Evolutionary conservation across 345 rosid species (phyloP), one percentile per base, ranked within the genome.

Genomic region (Erucastrum elatum): DNA sequence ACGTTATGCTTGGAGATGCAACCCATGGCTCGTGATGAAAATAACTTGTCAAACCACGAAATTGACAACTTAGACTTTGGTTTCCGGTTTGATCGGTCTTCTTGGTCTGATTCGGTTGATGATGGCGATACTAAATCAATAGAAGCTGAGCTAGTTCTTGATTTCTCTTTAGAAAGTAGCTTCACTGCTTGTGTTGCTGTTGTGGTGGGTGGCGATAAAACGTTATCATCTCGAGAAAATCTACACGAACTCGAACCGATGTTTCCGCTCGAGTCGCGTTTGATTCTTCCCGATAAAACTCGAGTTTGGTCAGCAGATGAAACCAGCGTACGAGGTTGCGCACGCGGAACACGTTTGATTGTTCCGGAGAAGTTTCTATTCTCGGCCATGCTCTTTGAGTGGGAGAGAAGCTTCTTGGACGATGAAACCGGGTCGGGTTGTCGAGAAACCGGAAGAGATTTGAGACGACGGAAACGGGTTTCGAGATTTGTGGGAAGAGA

Each of bases 401-500:
- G 71, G 29, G 35, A 37, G 29, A 81, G 60, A 31, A 34, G 51
- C 5, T 55, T 35, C 13, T 37, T 30, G n/a, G 81, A 34, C 7
- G 73, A 8, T 0, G 77, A n/a, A 62, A 56, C 74, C 80, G 58
- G 74, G n/a, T 64, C 72, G 76, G 86, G 64, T 59, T n/a, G 34
- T 64, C 71, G 68, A 2, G 76, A 16, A 61, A 27, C 76, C 34
- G 91, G 90, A 71, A 88, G 80, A 51, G 97, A 86, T 60, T 91
- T 93, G 82, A 93, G 98, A 44, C 87, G 83, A 61, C 82, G 86
- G 82, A 89, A 89, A 59, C 98, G 91, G 44, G 86, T 79, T 33
- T 91, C 93, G 75, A 90, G 83, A 49, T 91, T 86, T 71, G 80
- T 4, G 17, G 93, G 92, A 44, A 91, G 93, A 34, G 60, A 53